phyloP scores from a whole-genome alignment of 192 early-diverging fungal species.

The Coemansia sp. region DNA sequence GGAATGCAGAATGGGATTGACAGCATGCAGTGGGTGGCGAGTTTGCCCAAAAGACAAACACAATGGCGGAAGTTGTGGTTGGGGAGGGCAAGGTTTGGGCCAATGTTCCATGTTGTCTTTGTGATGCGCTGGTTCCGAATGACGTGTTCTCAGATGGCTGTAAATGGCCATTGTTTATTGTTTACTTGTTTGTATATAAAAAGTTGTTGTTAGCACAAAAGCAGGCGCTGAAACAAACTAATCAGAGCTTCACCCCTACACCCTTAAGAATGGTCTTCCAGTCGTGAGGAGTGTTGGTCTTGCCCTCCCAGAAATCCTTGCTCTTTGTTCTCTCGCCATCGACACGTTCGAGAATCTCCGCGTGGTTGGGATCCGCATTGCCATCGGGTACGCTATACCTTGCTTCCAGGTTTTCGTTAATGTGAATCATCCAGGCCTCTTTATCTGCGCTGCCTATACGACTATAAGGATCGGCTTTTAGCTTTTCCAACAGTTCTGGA shows the following conservation, averaged over 20 bases:
- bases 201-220: too few relatives aligned
- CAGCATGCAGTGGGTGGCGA: not conserved
- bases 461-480: constrained; percentile 24
- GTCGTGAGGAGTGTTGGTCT: constrained; percentile 43
- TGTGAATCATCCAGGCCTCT: constrained; percentile 25
- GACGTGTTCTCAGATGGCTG: too few relatives aligned
- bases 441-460: constrained; percentile 15
- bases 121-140: too few relatives aligned
- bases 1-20: not conserved
- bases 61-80: too few relatives aligned
- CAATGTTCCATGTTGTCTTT: too few relatives aligned
- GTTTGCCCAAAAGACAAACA: too few relatives aligned
- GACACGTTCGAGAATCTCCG: constrained; percentile 18
- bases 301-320: constrained; percentile 52
- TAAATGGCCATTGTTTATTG: too few relatives aligned
- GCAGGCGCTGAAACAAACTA: not conserved
- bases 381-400: constrained; percentile 11
- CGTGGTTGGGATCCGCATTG: constrained; percentile 10
- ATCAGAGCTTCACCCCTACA: constrained; percentile 16
- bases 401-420: constrained; percentile 5
- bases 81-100: too few relatives aligned
- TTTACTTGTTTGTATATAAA: too few relatives aligned
- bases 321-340: constrained; percentile 29
- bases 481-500: constrained; percentile 17
- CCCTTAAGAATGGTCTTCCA: constrained; percentile 37